Evolutionary conservation across 2,329 filamentous ascomycete genomes (phyloP), one percentile per base, ranked within the genome.

Genomic region (Xylariaceae sp.): DNA sequence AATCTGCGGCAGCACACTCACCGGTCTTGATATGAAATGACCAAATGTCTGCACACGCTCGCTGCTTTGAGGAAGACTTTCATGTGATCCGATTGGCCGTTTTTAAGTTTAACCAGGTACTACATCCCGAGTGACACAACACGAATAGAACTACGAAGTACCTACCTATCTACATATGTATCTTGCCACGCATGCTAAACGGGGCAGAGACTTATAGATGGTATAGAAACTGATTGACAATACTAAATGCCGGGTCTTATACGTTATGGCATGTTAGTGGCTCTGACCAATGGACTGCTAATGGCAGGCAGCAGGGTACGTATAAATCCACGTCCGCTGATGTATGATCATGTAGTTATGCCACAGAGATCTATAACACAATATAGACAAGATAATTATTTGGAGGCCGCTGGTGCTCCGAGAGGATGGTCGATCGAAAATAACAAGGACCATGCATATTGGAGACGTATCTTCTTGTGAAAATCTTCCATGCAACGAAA

Each of bases 401-500:
- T 37, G 37, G 32, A 49, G 42, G 35, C 47, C 33, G 36, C 45
- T 32, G n/a, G 40, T 36, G 47, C 41, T 23, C 42, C 50, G 46
- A 30, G 29, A 46, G 29, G 35, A 27, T 37, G 33, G 39, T 24
- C 43, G 33, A 43, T 45, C 16, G 18, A 49, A 26, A 16, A 26
- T 32, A 11, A 30, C 30, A 57, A 52, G 43, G 52, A 41, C 39
- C 48, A 45, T 55, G 52, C 55, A 55, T 52, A 48, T 36, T 45
- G 26, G 49, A 49, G 32, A 42, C 55, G 44, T 48, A 40, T 42
- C 41, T 37, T 50, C 39, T 45, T 33, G 52, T 36, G 42, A 6
- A 43, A 43, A 53, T 55, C 55, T 30, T 47, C 40, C 42, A 49
- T 51, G 50, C 49, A 16, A 60, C 52, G 55, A 60, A 57, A 60